Evolutionary conservation across 2,329 filamentous ascomycete genomes (phyloP).

Genomic region (Aureobasidium sp.): DNA sequence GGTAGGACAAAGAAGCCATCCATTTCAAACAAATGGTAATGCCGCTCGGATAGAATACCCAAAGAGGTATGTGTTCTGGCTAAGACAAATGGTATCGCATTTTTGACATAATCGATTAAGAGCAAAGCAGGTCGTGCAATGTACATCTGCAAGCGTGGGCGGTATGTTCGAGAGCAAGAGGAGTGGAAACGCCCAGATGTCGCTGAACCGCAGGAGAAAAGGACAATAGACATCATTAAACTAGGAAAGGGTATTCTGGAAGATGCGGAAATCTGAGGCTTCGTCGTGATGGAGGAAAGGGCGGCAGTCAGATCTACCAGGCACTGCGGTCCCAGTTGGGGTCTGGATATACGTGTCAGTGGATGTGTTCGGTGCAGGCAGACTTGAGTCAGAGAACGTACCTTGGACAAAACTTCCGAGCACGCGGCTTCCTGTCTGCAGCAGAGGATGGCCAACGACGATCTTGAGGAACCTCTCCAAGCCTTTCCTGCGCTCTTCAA

Average conservation of each 20-base stretch:
- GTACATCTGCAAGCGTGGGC: not conserved
- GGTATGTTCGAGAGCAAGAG: conserved; percentile 1
- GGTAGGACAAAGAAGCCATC: not conserved
- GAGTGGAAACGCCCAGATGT: conserved; percentile 11
- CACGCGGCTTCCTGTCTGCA: conserved; percentile 97
- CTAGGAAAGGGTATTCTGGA: conserved; percentile 2
- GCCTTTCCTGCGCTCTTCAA: conserved; percentile 85
- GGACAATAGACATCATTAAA: conserved; percentile 1
- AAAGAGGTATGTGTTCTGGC: not conserved
- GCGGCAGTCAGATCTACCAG: conserved; percentile 48
- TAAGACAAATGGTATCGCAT: not conserved
- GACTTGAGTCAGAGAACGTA: conserved; percentile 35
- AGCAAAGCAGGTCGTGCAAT: not conserved
- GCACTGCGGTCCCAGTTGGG: conserved; percentile 88
- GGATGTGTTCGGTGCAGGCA: not conserved
- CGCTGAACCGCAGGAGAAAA: conserved; percentile 17
- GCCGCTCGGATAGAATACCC: not conserved
- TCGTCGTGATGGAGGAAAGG: not conserved
- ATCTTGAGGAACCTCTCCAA: conserved; percentile 95
- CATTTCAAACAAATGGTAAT: not conserved
- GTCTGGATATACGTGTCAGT: conserved; percentile 41
- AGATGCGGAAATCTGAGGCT: not conserved
- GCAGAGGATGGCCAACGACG: conserved; percentile 87
- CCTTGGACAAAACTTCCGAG: conserved; percentile 94
- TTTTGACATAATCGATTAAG: not conserved